These are phyloP conservation scores for Calvatia gigantea DNA, from an alignment of 768 basidiomycete genomes.

Conservation along the genomic window DNA sequence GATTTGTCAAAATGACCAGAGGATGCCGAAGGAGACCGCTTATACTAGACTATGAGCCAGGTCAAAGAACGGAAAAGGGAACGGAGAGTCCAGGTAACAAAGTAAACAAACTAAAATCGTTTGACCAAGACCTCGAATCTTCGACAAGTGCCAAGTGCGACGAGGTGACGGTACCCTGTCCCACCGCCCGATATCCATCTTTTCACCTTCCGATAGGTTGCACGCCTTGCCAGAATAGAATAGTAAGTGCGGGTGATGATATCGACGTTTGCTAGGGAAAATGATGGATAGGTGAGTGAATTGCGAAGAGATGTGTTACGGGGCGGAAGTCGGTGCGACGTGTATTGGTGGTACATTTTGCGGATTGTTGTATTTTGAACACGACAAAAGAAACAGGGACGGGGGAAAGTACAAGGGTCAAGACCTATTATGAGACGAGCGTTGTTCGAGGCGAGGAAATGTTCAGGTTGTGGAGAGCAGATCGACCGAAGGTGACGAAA, in stretches of 20 bases:
- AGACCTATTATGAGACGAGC: constrained; percentile 53
- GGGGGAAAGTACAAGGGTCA: constrained; percentile 34
- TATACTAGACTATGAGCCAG: constrained; percentile 16
- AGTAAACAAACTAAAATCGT: constrained; percentile 28
- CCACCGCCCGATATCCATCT: constrained; percentile 26
- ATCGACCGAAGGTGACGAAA: constrained; percentile 75
- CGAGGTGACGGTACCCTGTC: constrained; percentile 21
- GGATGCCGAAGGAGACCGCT: constrained; percentile 16
- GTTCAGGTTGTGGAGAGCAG: constrained; percentile 76
- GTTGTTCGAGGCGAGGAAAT: constrained; percentile 58
- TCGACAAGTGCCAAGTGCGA: constrained; percentile 20
- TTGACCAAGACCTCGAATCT: constrained; percentile 22
- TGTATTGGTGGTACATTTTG: constrained; percentile 86
- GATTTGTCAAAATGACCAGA: constrained; percentile 9
- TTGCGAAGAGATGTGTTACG: constrained; percentile 55
- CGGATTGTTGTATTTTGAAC: constrained; percentile 52
- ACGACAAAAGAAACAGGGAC: constrained; percentile 37
- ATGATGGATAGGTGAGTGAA: constrained; percentile 64
- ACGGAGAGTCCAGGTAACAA: constrained; percentile 11
- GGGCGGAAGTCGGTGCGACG: constrained; percentile 48
- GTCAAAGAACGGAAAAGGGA: constrained; percentile 13
- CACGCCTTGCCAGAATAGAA: constrained; percentile 46
- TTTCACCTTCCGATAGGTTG: constrained; percentile 40
- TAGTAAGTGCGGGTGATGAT: constrained; percentile 38
- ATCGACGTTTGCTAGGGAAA: constrained; percentile 63